These are phyloP conservation scores for Chalciporus chontae DNA, from an alignment of 768 basidiomycete genomes.

Conservation along the genomic window DNA sequence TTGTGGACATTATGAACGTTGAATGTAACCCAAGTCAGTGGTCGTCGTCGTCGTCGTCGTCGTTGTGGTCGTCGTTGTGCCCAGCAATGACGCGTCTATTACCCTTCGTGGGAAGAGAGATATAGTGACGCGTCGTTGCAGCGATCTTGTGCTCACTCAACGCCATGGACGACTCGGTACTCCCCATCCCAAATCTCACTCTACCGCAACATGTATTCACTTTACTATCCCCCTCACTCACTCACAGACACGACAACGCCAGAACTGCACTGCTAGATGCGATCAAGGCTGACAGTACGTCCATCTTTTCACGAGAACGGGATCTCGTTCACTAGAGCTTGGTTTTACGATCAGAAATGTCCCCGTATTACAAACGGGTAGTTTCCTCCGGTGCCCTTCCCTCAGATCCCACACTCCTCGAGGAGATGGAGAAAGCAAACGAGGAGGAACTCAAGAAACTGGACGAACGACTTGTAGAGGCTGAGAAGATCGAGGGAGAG, in stretches of 20 bases:
- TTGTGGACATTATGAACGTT: conserved; percentile 20
- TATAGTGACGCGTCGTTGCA: conserved; percentile 18
- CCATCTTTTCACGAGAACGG: neutral
- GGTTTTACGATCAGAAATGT: conserved; percentile 63
- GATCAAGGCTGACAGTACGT: conserved; percentile 77
- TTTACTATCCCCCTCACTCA: conserved; percentile 58
- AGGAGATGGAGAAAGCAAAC: conserved; percentile 51
- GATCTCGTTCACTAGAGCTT: conserved; percentile 2
- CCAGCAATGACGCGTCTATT: neutral
- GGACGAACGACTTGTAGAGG: conserved; percentile 77
- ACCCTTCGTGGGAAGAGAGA: conserved; percentile 14
- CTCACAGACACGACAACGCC: conserved; percentile 65
- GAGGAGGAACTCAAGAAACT: conserved; percentile 66
- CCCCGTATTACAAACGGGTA: conserved; percentile 69
- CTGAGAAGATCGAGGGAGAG: conserved; percentile 89
- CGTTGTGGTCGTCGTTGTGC: neutral
- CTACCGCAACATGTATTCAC: conserved; percentile 79
- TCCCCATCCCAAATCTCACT: conserved; percentile 83
- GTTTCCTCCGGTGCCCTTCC: conserved; percentile 45
- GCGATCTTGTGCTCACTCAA: neutral
- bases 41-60: neutral
- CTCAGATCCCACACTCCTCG: conserved; percentile 35
- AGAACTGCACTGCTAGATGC: conserved; percentile 62
- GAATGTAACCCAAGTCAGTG: neutral
- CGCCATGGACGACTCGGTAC: conserved; percentile 73